Evolutionary conservation across 345 rosid genomes (phyloP).

Genomic region (Citrus unshiu): DNA sequence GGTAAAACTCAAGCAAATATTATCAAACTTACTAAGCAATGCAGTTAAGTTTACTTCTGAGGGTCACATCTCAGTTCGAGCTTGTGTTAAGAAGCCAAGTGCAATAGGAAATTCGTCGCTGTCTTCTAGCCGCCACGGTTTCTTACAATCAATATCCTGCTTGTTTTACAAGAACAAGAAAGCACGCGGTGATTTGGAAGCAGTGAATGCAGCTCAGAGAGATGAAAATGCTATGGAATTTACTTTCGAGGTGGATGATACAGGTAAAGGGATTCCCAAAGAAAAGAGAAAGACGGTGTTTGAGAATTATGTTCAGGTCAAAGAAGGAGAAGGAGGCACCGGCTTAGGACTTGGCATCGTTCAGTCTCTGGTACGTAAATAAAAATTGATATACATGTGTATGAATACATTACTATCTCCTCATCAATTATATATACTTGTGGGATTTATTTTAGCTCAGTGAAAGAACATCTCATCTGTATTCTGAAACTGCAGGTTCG

Average conservation of each 20-base stretch:
- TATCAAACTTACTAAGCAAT: slow-evolving; percentile 65
- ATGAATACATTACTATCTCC: too few species aligned
- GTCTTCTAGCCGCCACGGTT: slow-evolving; percentile 25
- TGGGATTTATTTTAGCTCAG: background rate
- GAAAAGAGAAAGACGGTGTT: slow-evolving; percentile 63
- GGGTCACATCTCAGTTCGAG: slow-evolving; percentile 58
- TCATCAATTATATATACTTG: too few species aligned
- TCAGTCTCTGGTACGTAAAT: slow-evolving; percentile 62
- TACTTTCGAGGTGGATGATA: slow-evolving; percentile 76
- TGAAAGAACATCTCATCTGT: background rate
- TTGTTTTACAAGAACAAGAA: slow-evolving; percentile 25
- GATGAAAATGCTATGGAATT: slow-evolving; percentile 39
- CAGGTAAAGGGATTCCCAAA: slow-evolving; percentile 76
- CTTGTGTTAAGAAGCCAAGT: slow-evolving; percentile 51
- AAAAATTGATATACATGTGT: too few species aligned
- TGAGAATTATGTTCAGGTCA: slow-evolving; percentile 77
- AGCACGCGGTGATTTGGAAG: slow-evolving; percentile 16
- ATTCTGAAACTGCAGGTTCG: slow-evolving; percentile 44
- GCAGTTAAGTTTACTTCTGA: slow-evolving; percentile 76
- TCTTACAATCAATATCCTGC: slow-evolving; percentile 19
- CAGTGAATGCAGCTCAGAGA: slow-evolving; percentile 16
- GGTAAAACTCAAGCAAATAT: slow-evolving; percentile 55
- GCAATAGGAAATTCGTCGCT: slow-evolving; percentile 31
- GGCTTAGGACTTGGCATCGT: slow-evolving; percentile 92
- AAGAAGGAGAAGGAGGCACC: slow-evolving; percentile 70